These are phyloP conservation scores for Suhomyces sp. DNA, from an alignment of 805 yeast species.

Conservation along the genomic window DNA sequence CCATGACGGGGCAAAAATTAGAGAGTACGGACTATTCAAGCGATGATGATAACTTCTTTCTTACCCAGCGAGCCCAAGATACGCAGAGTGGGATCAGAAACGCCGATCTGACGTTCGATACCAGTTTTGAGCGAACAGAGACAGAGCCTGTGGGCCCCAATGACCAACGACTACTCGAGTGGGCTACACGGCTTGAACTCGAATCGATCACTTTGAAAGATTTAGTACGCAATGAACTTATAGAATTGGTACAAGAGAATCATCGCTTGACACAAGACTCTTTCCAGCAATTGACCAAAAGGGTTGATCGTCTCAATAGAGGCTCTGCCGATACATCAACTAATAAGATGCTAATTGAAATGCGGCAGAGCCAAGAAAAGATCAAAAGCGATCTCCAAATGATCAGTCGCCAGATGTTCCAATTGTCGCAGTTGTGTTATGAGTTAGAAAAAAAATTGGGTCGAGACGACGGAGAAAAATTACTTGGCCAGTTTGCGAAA, in stretches of 20 bases:
- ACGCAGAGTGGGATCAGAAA: not conserved
- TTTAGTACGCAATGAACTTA: constrained; percentile 1
- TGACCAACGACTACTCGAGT: constrained; percentile 12
- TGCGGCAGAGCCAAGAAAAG: not conserved
- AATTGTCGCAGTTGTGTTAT: not conserved
- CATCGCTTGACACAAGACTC: not conserved
- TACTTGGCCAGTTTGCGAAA: not conserved
- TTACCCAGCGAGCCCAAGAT: constrained; percentile 3
- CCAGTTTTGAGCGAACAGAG: not conserved
- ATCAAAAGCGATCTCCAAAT: not conserved
- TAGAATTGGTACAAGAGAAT: not conserved
- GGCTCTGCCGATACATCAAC: not conserved
- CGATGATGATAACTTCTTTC: constrained; percentile 12
- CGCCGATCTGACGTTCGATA: not conserved
- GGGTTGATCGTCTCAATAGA: not conserved
- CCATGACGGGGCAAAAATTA: not conserved
- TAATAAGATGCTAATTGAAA: not conserved
- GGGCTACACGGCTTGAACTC: constrained; percentile 32
- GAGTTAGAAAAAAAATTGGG: not conserved
- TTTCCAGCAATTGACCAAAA: not conserved
- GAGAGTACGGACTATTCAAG: constrained; percentile 18
- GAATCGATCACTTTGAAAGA: constrained; percentile 27
- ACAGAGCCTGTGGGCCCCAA: not conserved
- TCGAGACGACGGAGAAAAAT: not conserved
- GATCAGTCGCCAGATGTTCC: not conserved